Conservation (phyloP, 2,329 filamentous ascomycete genomes). For the Mariannaea sp. region DNA sequence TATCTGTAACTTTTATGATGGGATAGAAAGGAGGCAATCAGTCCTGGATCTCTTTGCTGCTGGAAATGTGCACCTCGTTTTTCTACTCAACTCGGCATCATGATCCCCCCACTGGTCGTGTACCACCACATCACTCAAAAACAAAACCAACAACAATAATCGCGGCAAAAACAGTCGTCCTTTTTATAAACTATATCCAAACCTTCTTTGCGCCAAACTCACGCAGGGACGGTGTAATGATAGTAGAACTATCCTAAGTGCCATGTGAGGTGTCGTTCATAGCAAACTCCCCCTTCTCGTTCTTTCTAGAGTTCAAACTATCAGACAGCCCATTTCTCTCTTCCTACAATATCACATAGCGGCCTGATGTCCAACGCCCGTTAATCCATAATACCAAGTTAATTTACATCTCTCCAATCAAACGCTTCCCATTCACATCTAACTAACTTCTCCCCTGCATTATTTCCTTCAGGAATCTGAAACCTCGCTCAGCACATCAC, state of each 20-base stretch:
- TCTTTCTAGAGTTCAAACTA: constrained; percentile 5
- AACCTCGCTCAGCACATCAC: constrained; percentile 59
- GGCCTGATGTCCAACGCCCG: constrained; percentile 34
- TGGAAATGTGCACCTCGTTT: constrained; percentile 18
- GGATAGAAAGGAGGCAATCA: constrained; percentile 20
- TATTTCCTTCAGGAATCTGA: constrained; percentile 44
- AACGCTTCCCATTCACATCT: constrained; percentile 22
- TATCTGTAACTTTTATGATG: constrained; percentile 34
- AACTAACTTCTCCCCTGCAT: constrained; percentile 9
- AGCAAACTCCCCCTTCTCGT: background rate
- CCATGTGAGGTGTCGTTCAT: constrained; percentile 2
- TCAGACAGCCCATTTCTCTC: constrained; percentile 26
- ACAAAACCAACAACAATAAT: no score
- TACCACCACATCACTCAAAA: background rate
- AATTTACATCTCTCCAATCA: constrained; percentile 30
- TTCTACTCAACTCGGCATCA: constrained; percentile 15
- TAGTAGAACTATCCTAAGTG: constrained; percentile 1
- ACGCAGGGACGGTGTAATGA: background rate
- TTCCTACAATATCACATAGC: constrained; percentile 28
- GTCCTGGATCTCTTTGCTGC: constrained; percentile 12
- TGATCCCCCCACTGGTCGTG: background rate
- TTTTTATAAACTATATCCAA: no score
- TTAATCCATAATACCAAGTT: constrained; percentile 30
- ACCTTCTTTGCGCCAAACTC: background rate
- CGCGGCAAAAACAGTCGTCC: no score